phyloP scores from a whole-genome alignment of 2,329 filamentous ascomycete species.

The Madurella fahalii region DNA sequence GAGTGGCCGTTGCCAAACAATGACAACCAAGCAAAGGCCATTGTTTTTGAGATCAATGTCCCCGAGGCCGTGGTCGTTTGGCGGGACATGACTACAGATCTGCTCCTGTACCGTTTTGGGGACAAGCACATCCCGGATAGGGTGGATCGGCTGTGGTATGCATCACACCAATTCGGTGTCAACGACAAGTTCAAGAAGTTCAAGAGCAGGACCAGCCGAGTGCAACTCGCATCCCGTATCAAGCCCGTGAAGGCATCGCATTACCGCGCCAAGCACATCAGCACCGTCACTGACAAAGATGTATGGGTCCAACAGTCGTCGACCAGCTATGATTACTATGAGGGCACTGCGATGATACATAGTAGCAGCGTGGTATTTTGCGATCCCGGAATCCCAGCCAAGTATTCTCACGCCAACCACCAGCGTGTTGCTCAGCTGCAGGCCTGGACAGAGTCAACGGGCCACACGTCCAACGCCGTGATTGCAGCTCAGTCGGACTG shows the following conservation, averaged over 20 bases:
- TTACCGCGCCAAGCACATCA: constrained; percentile 16
- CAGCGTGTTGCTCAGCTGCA: neutral
- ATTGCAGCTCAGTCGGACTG: constrained; percentile 48
- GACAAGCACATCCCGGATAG: neutral
- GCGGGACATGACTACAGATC: constrained; percentile 6
- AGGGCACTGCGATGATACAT: neutral
- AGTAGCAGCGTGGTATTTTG: neutral
- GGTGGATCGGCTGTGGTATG: neutral
- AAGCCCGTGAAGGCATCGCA: constrained; percentile 19
- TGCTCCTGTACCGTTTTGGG: constrained; percentile 4
- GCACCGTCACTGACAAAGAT: neutral
- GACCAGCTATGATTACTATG: constrained; percentile 13
- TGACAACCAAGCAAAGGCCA: neutral
- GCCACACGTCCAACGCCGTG: constrained; percentile 44
- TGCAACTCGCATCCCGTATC: constrained; percentile 14
- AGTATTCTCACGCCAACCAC: constrained; percentile 17
- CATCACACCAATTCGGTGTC: constrained; percentile 4
- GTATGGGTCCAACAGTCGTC: constrained; percentile 11
- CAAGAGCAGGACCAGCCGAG: neutral
- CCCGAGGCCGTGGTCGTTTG: constrained; percentile 6
- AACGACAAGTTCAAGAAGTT: neutral
- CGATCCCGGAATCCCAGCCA: neutral
- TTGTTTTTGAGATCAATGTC: constrained; percentile 15
- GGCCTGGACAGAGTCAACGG: constrained; percentile 11
- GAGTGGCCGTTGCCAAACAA: constrained; percentile 12